Percentiles rank a stretch among this genome's conserved stretches.
Evolutionary conservation across 805 yeast species (phyloP).

Genomic region (Kluyveromyces siamensis): DNA sequence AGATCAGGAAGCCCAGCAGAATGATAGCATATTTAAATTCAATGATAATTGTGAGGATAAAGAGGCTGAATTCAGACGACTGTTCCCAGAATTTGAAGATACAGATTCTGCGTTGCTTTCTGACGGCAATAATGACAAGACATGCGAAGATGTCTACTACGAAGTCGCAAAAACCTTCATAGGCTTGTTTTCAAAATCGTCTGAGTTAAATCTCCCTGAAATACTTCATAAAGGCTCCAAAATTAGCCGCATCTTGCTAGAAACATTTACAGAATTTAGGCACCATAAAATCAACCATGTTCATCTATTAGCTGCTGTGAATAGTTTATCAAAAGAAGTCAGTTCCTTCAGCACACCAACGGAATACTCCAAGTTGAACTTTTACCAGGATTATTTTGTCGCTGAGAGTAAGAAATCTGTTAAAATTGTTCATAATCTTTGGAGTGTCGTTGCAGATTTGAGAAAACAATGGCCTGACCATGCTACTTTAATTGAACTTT

Average conservation of each 20-base stretch:
- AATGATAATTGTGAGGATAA: constrained; percentile 54
- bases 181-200: constrained; percentile 28
- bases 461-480: constrained; percentile 88
- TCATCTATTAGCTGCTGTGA: constrained; percentile 29
- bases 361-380: constrained; percentile 31
- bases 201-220: constrained; percentile 12
- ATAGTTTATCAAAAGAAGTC: constrained; percentile 29
- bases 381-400: constrained; percentile 57
- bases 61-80: constrained; percentile 67
- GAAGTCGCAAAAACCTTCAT: constrained; percentile 43
- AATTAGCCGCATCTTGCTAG: constrained; percentile 23
- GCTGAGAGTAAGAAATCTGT: constrained; percentile 56
- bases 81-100: constrained; percentile 86
- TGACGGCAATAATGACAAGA: constrained; percentile 8
- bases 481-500: constrained; percentile 68
- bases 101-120: constrained; percentile 19
- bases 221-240: constrained; percentile 36
- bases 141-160: constrained; percentile 32
- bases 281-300: constrained; percentile 21
- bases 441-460: constrained; percentile 37
- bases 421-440: constrained; percentile 35
- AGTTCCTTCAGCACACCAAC: constrained; percentile 16
- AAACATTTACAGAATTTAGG: constrained; percentile 15
- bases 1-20: constrained; percentile 53
- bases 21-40: constrained; percentile 57